These are phyloP conservation scores for Luvunga scandens DNA, from an alignment of 345 rosid species.

Conservation along the genomic window DNA sequence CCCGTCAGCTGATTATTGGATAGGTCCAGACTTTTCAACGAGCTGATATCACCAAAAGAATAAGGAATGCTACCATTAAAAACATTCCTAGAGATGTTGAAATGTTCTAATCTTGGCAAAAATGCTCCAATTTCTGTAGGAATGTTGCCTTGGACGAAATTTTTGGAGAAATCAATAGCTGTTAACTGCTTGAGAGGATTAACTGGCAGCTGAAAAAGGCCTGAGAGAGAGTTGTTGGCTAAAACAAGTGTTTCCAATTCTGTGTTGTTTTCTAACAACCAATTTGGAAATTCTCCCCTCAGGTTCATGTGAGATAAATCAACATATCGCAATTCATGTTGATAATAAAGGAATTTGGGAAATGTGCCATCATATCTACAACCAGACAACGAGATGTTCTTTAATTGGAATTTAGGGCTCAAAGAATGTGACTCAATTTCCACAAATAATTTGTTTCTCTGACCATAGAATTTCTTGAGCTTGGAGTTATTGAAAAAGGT, in stretches of 20 bases:
- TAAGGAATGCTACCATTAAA: too few relatives aligned
- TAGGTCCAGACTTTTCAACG: background rate
- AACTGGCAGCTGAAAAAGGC: too few relatives aligned
- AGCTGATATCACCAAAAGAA: too few relatives aligned
- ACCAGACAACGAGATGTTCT: too few relatives aligned
- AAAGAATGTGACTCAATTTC: background rate
- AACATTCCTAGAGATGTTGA: too few relatives aligned
- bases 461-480: background rate
- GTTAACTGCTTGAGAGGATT: background rate
- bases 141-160: constrained; percentile 1
- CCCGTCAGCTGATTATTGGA: background rate
- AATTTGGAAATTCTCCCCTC: background rate
- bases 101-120: background rate
- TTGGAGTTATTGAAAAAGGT: constrained; percentile 7
- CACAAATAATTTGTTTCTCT: background rate
- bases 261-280: background rate
- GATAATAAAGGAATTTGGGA: background rate
- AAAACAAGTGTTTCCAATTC: too few relatives aligned
- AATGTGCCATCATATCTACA: too few relatives aligned
- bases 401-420: too few relatives aligned
- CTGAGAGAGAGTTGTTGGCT: too few relatives aligned
- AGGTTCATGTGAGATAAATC: background rate
- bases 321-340: background rate
- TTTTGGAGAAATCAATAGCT: constrained; percentile 14
- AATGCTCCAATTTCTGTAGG: background rate